These are phyloP conservation scores for Limonium bicolor DNA, from an alignment of 148 eudicot species.

Conservation along the genomic window DNA sequence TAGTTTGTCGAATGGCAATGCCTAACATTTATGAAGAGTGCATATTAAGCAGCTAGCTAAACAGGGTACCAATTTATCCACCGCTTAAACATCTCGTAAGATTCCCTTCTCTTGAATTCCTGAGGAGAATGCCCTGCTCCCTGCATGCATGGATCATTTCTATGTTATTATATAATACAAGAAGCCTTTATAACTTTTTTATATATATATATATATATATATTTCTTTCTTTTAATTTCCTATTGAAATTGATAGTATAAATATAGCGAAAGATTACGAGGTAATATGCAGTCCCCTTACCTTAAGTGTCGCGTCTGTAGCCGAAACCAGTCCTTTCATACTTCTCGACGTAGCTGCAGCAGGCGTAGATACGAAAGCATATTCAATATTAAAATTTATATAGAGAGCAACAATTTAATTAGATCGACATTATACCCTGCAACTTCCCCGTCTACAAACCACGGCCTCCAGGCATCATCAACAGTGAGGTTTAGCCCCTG, in stretches of 20 bases:
- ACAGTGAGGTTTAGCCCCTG: background rate
- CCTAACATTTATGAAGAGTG: too few relatives aligned
- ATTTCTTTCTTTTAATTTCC: too few relatives aligned
- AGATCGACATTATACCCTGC: slow-evolving; percentile 1
- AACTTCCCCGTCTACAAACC: slow-evolving; percentile 7
- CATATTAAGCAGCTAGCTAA: too few relatives aligned
- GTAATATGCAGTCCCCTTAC: background rate
- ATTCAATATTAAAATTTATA: background rate
- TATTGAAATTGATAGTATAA: too few relatives aligned
- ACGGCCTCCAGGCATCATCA: slow-evolving; percentile 2
- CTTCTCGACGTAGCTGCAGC: slow-evolving; percentile 3
- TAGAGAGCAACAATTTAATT: background rate
- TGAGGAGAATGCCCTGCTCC: slow-evolving; percentile 10
- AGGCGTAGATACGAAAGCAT: background rate
- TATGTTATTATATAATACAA: background rate
- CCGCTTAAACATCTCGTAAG: slow-evolving; percentile 2
- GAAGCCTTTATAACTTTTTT: background rate
- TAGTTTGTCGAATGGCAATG: too few relatives aligned
- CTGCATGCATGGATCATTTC: background rate
- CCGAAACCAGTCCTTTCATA: slow-evolving; percentile 1
- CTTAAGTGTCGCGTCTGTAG: slow-evolving; percentile 4
- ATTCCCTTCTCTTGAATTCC: slow-evolving; percentile 6
- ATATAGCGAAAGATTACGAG: background rate
- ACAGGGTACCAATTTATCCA: slow-evolving; percentile 1
- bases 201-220: background rate